These are phyloP conservation scores for Athelia psychrophila DNA, from an alignment of 1,284 basidiomycete genomes.

Conservation along the genomic window DNA sequence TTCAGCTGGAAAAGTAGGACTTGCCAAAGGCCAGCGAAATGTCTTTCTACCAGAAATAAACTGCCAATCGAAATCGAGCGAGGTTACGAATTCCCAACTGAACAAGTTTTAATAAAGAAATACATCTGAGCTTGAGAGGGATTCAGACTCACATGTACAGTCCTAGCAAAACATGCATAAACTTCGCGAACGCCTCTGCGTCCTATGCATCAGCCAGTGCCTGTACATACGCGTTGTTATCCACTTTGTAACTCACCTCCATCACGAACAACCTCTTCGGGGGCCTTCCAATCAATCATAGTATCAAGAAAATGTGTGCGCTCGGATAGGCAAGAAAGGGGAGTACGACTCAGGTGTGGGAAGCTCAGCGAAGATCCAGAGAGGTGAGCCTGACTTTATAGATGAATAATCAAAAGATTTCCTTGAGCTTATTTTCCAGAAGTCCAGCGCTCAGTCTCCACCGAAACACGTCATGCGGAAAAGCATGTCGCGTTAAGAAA, in stretches of 20 bases:
- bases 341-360: too few relatives aligned
- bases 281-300: slow-evolving; percentile 23
- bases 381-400: too few relatives aligned
- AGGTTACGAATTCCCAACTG: slow-evolving; percentile 61
- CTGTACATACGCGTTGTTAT: neutral
- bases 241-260: neutral
- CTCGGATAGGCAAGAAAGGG: too few relatives aligned
- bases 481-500: too few relatives aligned
- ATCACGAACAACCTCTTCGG: slow-evolving; percentile 15
- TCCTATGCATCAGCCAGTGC: neutral
- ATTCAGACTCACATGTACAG: slow-evolving; percentile 50
- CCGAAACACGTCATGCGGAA: too few relatives aligned
- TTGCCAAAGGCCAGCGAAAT: slow-evolving; percentile 30
- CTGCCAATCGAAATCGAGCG: slow-evolving; percentile 67
- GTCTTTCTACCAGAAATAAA: slow-evolving; percentile 30
- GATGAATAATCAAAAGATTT: too few relatives aligned
- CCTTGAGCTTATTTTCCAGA: too few relatives aligned
- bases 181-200: slow-evolving; percentile 28
- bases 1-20: neutral
- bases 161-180: slow-evolving; percentile 67
- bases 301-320: neutral
- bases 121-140: too few relatives aligned
- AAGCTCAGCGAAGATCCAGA: too few relatives aligned
- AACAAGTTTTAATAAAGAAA: too few relatives aligned
- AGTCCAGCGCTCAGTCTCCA: too few relatives aligned